Evolutionary conservation across 2,329 filamentous ascomycete species (phyloP).

Genomic region (Xylaria sp.): DNA sequence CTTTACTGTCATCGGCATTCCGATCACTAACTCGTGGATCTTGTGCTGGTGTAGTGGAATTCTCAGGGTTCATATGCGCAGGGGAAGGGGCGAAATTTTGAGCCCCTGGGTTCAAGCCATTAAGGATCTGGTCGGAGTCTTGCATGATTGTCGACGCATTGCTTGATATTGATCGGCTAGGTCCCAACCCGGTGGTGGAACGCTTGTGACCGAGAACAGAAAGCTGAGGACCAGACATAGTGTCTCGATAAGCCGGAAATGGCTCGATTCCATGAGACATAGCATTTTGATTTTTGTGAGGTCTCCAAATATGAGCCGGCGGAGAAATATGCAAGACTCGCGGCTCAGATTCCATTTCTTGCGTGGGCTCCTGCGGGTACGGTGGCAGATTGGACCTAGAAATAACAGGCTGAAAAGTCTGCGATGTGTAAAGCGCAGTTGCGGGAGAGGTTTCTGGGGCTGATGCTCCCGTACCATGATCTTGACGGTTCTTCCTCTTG

Average conservation of each 20-base stretch:
- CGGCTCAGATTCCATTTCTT: neutral
- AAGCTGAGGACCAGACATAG: constrained; percentile 23
- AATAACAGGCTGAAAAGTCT: constrained; percentile 25
- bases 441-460: neutral
- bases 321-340: neutral
- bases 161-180: constrained; percentile 5
- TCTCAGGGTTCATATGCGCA: neutral
- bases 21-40: neutral
- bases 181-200: neutral
- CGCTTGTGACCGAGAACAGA: neutral
- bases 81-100: constrained; percentile 35
- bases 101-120: constrained; percentile 37
- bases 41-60: neutral
- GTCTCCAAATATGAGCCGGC: neutral
- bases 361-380: constrained; percentile 7
- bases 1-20: neutral
- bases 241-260: constrained; percentile 40
- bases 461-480: neutral
- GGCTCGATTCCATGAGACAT: constrained; percentile 26
- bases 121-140: neutral
- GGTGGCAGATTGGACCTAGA: neutral
- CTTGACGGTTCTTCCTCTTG: constrained; percentile 6
- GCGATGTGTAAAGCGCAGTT: neutral
- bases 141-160: constrained; percentile 9
- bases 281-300: neutral